Evolutionary conservation across 495 filamentous ascomycete species (phyloP), one percentile per base, ranked within the genome.

Genomic region (Viridothelium virens): DNA sequence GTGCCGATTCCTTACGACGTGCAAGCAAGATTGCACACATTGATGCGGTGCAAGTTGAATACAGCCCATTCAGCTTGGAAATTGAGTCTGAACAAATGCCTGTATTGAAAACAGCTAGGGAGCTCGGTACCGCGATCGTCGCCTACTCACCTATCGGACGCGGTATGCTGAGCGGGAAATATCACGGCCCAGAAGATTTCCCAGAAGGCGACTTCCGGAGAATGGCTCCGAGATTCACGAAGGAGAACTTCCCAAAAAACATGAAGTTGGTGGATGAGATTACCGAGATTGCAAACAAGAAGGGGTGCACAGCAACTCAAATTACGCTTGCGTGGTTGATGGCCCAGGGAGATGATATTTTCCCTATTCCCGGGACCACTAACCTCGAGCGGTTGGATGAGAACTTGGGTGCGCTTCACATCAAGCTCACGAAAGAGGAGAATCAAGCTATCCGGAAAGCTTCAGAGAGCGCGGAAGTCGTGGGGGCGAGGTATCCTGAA

Each of bases 61-160:
- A 87, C 71, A 83, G 77, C 0, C 81, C 83, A 0, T 89, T 86
- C 63, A 70, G 77, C 3, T 75, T 84, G 6, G 83, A 86, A 6
- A 84, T 88, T 62, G 85, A 89, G 72, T 71, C 69, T 2, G 68
- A 75, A 0, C 70, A 79, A 16, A 77, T 78, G 1, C 69, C 76
- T 10, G 70, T 89, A 3, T 68, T 89, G 4, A 71, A 78, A 7
- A 83, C 86, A 0, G 81, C 78, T 67, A 80, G 85, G 4, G 85
- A 89, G 65, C 79, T 91, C 3, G 87, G 85, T 10, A 75, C 87
- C 18, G 77, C 85, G 0, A 74, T 86, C 7, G 79, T 89, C 0
- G 85, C 84, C 0, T 89, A 86, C 73, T 82, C 77, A 18, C 87
- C 88, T 0, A 77, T 90, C 4, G 86, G 86, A 1, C 81, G 79